Percentiles rank a stretch among this genome's conserved stretches.
These are phyloP conservation scores for Chaetomidium leptoderma DNA, from an alignment of 495 filamentous ascomycete genomes.

Conservation along the genomic window DNA sequence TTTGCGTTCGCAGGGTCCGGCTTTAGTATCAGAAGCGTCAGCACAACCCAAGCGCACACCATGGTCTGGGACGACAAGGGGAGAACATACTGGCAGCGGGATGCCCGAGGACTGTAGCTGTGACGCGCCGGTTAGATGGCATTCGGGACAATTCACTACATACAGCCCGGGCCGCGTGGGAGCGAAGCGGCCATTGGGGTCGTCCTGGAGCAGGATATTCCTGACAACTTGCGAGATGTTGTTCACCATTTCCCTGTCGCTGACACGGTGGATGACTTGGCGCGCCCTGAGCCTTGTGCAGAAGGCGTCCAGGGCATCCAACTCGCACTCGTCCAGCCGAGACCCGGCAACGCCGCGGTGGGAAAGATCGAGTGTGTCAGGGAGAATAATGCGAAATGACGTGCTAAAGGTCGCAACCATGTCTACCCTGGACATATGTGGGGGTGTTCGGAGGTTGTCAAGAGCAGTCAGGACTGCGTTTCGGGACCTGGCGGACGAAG, in stretches of 20 bases:
- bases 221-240: slow-evolving; percentile 30
- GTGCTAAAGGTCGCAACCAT: slow-evolving; percentile 30
- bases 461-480: slow-evolving; percentile 35
- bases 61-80: not conserved
- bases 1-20: slow-evolving; percentile 9
- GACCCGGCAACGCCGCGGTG: slow-evolving; percentile 14
- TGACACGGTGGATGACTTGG: slow-evolving; percentile 32
- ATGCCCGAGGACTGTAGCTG: slow-evolving; percentile 27
- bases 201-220: slow-evolving; percentile 32
- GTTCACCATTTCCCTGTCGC: slow-evolving; percentile 33
- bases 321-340: slow-evolving; percentile 30
- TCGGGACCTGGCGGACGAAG: slow-evolving; percentile 31
- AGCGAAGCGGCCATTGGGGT: slow-evolving; percentile 28
- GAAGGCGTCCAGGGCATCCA: slow-evolving; percentile 36
- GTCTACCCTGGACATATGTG: slow-evolving; percentile 26
- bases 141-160: slow-evolving; percentile 30
- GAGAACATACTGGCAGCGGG: slow-evolving; percentile 25
- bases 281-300: slow-evolving; percentile 28
- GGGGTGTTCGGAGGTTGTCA: slow-evolving; percentile 30
- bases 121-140: slow-evolving; percentile 33
- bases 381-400: slow-evolving; percentile 33
- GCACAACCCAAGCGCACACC: not conserved
- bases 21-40: slow-evolving; percentile 16
- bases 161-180: slow-evolving; percentile 29
- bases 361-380: slow-evolving; percentile 29